Percentiles rank a stretch among this genome's conserved stretches.
Conservation (phyloP, 176 grass and related monocot species). For the barley (Hordeum vulgare) region DNA sequence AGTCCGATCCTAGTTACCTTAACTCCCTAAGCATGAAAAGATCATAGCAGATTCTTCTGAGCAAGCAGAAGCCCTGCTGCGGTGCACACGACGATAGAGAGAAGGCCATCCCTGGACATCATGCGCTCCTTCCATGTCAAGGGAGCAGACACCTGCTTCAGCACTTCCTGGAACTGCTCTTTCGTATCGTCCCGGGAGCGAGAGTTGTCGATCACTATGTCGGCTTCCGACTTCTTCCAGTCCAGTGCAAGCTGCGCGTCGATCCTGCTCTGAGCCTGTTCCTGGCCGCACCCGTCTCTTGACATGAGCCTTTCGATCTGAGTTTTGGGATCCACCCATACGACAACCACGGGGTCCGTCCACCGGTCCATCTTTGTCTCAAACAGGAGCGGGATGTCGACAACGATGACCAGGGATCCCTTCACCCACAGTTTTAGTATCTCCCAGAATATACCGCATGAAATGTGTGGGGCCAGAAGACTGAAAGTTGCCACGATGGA, state of each 20-base stretch:
- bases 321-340: slow-evolving; percentile 71
- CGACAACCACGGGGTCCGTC: slow-evolving; percentile 67
- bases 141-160: slow-evolving; percentile 43
- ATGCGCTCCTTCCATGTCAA: slow-evolving; percentile 64
- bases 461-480: slow-evolving; percentile 77
- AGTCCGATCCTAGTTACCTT: neutral
- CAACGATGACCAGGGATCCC: slow-evolving; percentile 60
- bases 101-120: slow-evolving; percentile 55
- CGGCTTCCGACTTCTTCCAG: slow-evolving; percentile 62
- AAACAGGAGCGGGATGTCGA: slow-evolving; percentile 79
- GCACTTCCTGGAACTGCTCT: slow-evolving; percentile 46
- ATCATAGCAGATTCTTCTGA: slow-evolving; percentile 56
- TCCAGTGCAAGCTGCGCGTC: slow-evolving; percentile 58
- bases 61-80: slow-evolving; percentile 48
- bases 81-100: slow-evolving; percentile 49
- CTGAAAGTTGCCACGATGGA: slow-evolving; percentile 28
- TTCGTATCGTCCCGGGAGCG: slow-evolving; percentile 57
- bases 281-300: slow-evolving; percentile 64
- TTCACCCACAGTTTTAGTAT: slow-evolving; percentile 73
- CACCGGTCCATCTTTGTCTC: slow-evolving; percentile 81
- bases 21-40: neutral
- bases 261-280: slow-evolving; percentile 65
- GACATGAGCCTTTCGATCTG: slow-evolving; percentile 71
- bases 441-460: slow-evolving; percentile 73
- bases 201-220: slow-evolving; percentile 85